Evolutionary conservation across 306 rosid genomes (phyloP), one percentile per base, ranked within the genome.

Genomic region (Calophaca sinica): DNA sequence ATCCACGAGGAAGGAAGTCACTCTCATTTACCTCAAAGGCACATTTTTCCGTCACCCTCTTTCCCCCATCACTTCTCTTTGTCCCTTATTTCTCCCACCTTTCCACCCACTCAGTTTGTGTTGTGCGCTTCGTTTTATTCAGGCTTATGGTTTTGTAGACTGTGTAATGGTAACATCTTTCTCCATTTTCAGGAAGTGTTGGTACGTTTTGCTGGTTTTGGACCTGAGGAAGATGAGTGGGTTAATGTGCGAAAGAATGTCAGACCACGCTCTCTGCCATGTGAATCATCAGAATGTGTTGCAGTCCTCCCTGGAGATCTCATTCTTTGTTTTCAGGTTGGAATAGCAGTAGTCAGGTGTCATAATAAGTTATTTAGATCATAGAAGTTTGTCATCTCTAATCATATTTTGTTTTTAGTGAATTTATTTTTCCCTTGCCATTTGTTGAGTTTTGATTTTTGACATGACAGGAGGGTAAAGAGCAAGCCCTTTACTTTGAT

Each of bases 221-320:
- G 99, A 80, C 78, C 93, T 0, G 99, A 96, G 76, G 99, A 96
- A 80, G 99, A 96, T 79, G 99, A 96, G 86, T 96, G 99, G 99
- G 72, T 89, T 79, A 96, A 92, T 78, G 80, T 96, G 28, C 86
- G 83, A 78, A 90, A 80, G 79, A 87, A 92, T 85, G 91, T 96
- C 32, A 84, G 99, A 71, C 99, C 93, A 12, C 97, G 98, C 62
- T 96, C 98, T 41, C 87, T 96, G 12, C 99, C 99, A 35, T 96
- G 99, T 75, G 99, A 96, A 85, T 92, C 98, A 70, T 92, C 99
- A 14, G 98, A 96, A 76, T 96, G 99, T 76, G 98, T 92, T 72
- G 98, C 96, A 68, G 97, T 96, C 66, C 90, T 96, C 79, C 98
- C 98, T 8, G 99, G 96, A 28, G 99, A 96, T 73, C 98, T 96